Conservation (phyloP, 345 rosid species). For the Mangifera indica region DNA sequence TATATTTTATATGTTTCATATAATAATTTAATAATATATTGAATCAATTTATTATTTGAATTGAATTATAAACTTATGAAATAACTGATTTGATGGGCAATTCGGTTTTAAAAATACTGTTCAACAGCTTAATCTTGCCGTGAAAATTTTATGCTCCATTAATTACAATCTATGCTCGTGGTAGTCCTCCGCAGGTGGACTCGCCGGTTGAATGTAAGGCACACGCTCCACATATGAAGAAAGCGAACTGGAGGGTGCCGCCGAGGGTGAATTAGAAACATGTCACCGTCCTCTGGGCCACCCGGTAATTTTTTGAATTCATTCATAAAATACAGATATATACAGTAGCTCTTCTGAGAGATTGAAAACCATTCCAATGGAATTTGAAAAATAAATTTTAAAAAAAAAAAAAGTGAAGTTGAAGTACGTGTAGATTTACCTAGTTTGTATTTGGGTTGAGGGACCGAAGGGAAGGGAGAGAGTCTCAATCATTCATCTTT, state of each 20-base stretch:
- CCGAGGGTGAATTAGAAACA: constrained; percentile 28
- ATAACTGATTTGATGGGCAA: too few relatives aligned
- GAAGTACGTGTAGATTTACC: neutral
- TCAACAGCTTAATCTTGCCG: too few relatives aligned
- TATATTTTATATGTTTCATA: too few relatives aligned
- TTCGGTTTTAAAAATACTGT: too few relatives aligned
- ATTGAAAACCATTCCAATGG: too few relatives aligned
- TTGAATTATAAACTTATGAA: too few relatives aligned
- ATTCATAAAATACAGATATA: too few relatives aligned
- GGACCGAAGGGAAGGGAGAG: neutral
- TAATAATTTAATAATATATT: too few relatives aligned
- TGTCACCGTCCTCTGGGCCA: constrained; percentile 28
- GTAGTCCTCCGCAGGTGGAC: neutral
- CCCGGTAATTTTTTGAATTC: constrained; percentile 22
- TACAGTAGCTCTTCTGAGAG: too few relatives aligned
- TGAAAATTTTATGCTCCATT: neutral
- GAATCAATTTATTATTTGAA: too few relatives aligned
- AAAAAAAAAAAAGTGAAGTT: too few relatives aligned
- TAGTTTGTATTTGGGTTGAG: neutral
- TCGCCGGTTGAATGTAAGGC: neutral
- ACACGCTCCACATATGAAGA: neutral
- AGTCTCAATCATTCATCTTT: constrained; percentile 10
- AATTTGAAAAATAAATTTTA: too few relatives aligned
- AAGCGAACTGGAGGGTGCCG: constrained; percentile 33
- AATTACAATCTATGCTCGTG: neutral